Conservation (phyloP, 2,329 filamentous ascomycete species). For the Sporothrix variecibatus region DNA sequence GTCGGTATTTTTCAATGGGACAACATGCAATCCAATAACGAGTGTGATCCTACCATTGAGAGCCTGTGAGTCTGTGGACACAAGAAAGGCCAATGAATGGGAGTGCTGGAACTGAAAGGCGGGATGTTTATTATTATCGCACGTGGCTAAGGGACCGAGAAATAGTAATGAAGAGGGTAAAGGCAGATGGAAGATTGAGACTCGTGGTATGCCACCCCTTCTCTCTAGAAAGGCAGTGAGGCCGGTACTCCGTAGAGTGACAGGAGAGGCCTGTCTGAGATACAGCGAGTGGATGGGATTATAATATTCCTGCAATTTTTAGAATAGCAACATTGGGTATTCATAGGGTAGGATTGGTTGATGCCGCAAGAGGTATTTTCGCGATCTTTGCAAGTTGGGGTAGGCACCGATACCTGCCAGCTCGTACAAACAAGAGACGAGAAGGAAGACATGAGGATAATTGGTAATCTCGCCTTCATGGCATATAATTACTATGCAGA, state of each 20-base stretch:
- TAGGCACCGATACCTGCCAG: background rate
- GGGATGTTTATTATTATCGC: background rate
- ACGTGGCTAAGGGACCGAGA: constrained; percentile 13
- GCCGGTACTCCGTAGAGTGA: background rate
- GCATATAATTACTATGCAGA: background rate
- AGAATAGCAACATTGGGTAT: background rate
- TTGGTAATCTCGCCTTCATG: background rate
- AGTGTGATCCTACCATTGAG: background rate
- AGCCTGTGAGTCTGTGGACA: background rate
- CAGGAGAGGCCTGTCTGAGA: too few species aligned
- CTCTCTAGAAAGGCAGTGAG: background rate
- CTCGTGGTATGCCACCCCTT: background rate
- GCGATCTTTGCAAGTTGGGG: background rate
- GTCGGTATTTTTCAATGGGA: background rate
- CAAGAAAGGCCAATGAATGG: background rate
- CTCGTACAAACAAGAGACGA: background rate
- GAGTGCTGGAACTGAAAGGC: background rate
- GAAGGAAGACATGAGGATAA: background rate
- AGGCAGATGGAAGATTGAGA: background rate
- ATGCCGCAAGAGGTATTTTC: background rate
- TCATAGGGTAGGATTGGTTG: background rate
- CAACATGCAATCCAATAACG: background rate
- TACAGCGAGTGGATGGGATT: background rate
- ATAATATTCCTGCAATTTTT: background rate
- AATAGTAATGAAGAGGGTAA: background rate